Evolutionary conservation across 257 asterid genomes (phyloP).

Genomic region (Nicotiana attenuata): DNA sequence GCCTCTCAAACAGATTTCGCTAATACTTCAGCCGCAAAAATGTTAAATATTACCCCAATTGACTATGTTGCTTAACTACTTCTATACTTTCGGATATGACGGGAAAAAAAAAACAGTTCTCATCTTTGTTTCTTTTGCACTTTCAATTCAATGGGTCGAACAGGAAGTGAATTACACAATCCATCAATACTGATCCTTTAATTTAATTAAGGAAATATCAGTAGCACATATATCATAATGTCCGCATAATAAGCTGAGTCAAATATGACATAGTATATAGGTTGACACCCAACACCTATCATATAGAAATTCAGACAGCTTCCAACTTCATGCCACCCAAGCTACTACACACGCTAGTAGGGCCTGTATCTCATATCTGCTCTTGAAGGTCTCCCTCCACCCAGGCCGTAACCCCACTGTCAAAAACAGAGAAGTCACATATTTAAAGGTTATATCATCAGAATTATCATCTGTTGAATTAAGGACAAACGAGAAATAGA

Average conservation of each 20-base stretch:
- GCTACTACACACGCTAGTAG: constrained; percentile 32
- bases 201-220: neutral
- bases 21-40: neutral
- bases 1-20: neutral
- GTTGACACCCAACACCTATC: neutral
- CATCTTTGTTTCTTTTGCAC: neutral
- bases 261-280: neutral
- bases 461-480: neutral
- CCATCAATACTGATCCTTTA: neutral
- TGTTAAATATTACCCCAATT: neutral
- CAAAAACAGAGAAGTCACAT: neutral
- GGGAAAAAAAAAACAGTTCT: neutral
- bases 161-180: neutral
- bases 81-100: neutral
- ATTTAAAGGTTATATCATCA: neutral
- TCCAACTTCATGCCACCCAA: neutral
- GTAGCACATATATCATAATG: neutral
- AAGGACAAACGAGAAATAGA: neutral
- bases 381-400: constrained; percentile 68
- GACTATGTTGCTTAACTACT: neutral
- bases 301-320: neutral
- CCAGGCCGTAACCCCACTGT: constrained; percentile 89
- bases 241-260: neutral
- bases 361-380: constrained; percentile 86
- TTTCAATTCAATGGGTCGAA: neutral